These are phyloP conservation scores for Hyphodiscus sp. DNA, from an alignment of 2,329 filamentous ascomycete genomes.

Conservation along the genomic window DNA sequence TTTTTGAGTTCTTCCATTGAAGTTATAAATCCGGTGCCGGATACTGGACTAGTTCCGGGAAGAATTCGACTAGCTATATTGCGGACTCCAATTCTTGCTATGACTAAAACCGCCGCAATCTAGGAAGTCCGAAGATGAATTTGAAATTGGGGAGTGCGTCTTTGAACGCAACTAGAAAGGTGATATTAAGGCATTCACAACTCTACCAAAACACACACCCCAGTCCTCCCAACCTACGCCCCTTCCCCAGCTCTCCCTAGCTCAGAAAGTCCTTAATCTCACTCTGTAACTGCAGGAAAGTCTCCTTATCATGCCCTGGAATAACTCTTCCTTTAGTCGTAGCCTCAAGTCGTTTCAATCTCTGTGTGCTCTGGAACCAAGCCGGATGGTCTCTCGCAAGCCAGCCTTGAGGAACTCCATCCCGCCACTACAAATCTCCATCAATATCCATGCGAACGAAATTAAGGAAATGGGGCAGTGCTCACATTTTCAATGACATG, in stretches of 20 bases:
- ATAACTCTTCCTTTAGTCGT: slow-evolving; percentile 24
- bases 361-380: slow-evolving; percentile 30
- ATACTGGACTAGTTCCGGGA: too few relatives aligned
- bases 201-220: not conserved
- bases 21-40: too few relatives aligned
- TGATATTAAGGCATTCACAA: not conserved
- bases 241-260: not conserved
- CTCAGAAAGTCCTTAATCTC: slow-evolving; percentile 19
- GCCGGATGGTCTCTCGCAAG: slow-evolving; percentile 29
- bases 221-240: too few relatives aligned
- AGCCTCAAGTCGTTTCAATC: slow-evolving; percentile 27
- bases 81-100: too few relatives aligned
- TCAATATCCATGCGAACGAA: not conserved
- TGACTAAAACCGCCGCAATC: too few relatives aligned
- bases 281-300: slow-evolving; percentile 22
- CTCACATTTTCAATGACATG: slow-evolving; percentile 29
- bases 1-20: too few relatives aligned
- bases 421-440: slow-evolving; percentile 17
- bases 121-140: too few relatives aligned
- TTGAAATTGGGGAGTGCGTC: too few relatives aligned
- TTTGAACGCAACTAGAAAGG: too few relatives aligned
- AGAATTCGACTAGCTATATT: too few relatives aligned
- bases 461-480: not conserved
- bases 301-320: slow-evolving; percentile 25
- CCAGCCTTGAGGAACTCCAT: slow-evolving; percentile 31